Conservation (phyloP, 2,329 filamentous ascomycete genomes). For the Colletotrichum higginsianum region DNA sequence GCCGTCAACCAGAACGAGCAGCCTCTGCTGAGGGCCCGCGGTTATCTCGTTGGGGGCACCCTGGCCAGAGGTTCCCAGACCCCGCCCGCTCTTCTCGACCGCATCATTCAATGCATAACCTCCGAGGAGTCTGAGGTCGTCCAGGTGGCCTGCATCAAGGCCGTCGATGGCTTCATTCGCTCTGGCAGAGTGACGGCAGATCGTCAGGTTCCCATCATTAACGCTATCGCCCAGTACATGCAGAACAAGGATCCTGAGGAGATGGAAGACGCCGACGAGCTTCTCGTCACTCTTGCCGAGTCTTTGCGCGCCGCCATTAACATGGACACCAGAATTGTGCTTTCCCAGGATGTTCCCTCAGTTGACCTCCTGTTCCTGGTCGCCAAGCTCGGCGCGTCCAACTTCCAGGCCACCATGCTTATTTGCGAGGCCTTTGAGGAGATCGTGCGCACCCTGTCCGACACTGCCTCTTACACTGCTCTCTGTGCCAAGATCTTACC, state of each 20-base stretch:
- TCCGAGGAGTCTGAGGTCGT: slow-evolving; percentile 88
- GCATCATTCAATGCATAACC: slow-evolving; percentile 81
- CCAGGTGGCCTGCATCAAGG: slow-evolving; percentile 91
- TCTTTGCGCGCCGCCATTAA: slow-evolving; percentile 87
- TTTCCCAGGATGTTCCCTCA: slow-evolving; percentile 80
- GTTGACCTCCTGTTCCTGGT: slow-evolving; percentile 89
- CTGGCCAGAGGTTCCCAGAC: slow-evolving; percentile 79
- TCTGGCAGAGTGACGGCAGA: slow-evolving; percentile 66
- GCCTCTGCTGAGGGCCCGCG: slow-evolving; percentile 86
- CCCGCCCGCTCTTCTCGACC: slow-evolving; percentile 77
- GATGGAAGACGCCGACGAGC: slow-evolving; percentile 89
- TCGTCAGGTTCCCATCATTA: slow-evolving; percentile 73
- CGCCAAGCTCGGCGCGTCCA: slow-evolving; percentile 88
- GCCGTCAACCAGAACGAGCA: slow-evolving; percentile 79
- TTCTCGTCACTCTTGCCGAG: slow-evolving; percentile 91
- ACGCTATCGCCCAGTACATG: slow-evolving; percentile 81
- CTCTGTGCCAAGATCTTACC: slow-evolving; percentile 91
- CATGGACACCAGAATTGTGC: slow-evolving; percentile 81
- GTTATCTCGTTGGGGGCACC: slow-evolving; percentile 87
- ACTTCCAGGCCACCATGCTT: slow-evolving; percentile 91
- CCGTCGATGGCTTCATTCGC: slow-evolving; percentile 78
- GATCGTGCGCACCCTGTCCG: slow-evolving; percentile 79
- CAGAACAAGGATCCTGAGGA: slow-evolving; percentile 85
- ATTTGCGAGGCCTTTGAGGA: slow-evolving; percentile 94
- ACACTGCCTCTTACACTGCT: slow-evolving; percentile 78